A percentile compares a stretch with the other conserved stretches of the same genome.
Conservation (phyloP, 805 yeast genomes). For the Cyberlindnera euphorbiae region DNA sequence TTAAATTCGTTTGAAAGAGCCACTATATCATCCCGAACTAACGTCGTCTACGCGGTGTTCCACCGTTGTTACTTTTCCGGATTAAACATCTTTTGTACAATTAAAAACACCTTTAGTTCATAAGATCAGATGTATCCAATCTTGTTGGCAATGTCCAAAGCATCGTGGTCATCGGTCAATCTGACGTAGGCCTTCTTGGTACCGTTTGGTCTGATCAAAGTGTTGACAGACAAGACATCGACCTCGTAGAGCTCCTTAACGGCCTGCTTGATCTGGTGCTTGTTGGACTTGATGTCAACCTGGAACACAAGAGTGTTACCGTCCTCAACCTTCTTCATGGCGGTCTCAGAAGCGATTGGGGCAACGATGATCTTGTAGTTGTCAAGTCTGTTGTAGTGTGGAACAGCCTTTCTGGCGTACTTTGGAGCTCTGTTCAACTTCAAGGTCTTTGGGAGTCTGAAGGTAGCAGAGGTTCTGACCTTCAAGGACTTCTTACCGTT, state of each 20-base stretch:
- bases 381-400: conserved; percentile 96
- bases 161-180: conserved; percentile 98
- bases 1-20: too few species aligned
- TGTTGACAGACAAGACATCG: conserved; percentile 90
- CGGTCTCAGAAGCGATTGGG: conserved; percentile 97
- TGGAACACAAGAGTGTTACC: conserved; percentile 99
- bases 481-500: conserved; percentile 85
- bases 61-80: conserved; percentile 9
- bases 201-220: conserved; percentile 98
- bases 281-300: conserved; percentile 96
- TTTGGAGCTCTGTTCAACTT: conserved; percentile 91
- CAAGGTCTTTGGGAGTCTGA: conserved; percentile 97
- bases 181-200: conserved; percentile 99
- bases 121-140: conserved; percentile 90
- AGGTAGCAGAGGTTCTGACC: conserved; percentile 92
- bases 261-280: conserved; percentile 96
- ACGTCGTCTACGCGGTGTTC: too few species aligned
- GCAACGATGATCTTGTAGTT: conserved; percentile 90
- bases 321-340: conserved; percentile 99
- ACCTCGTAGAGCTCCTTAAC: conserved; percentile 98
- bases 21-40: too few species aligned
- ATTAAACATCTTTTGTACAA: conserved; percentile 21
- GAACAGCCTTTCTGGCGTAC: conserved; percentile 92
- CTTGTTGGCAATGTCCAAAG: conserved; percentile 99
- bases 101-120: conserved; percentile 10